Base-by-base conservation (phyloP, 768 basidiomycete genomes). In the Amanita rubescens region DNA sequence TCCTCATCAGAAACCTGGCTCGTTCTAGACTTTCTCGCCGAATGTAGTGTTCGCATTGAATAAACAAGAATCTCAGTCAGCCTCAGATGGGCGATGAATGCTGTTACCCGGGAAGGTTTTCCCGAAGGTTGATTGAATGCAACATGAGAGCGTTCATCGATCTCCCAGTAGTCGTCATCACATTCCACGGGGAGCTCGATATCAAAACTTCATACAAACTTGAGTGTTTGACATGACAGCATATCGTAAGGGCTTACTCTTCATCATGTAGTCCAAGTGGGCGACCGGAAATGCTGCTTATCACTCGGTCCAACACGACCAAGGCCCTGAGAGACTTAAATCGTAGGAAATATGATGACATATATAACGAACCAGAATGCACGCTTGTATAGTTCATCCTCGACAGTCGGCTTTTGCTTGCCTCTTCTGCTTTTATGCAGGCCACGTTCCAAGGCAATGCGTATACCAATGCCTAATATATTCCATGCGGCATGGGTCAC, bases 241-340 rank as follows among this genome's bases (percentile, higher is more conserved):
- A 41, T 15, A 19, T 10, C n/a, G 10, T 34, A 24, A 22, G n/a
- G 41, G 67, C 82, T 54, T 57, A 84, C 81, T 88, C 87, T 65
- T 85, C 85, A 43, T 87, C 84, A 46, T 83, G 80, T 4, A 89
- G 73, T 2, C 80, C 78, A 49, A 78, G 75, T 0, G 85, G 81
- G 15, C 89, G 74, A 9, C 90, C 89, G 37, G 86, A 70, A 42
- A 75, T 75, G 5, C 75, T 67, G 37, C 76, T 75, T 39, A 69
- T 55, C 32, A 65, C 38, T 14, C 71, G 59, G 52, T 75, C 74
- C 27, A 65, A 41, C 24, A 58, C 58, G 49, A 72, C 58, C 6
- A 73, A 59, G 47, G 64, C 64, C 69, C 66, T 68, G 30, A 20
- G n/a, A 44, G 37, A 5, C n/a, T 22, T 46, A 14, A 46, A 11